Evolutionary conservation across 1,284 basidiomycete species (phyloP).

Genomic region (Apiotrichum mycotoxinovorans): DNA sequence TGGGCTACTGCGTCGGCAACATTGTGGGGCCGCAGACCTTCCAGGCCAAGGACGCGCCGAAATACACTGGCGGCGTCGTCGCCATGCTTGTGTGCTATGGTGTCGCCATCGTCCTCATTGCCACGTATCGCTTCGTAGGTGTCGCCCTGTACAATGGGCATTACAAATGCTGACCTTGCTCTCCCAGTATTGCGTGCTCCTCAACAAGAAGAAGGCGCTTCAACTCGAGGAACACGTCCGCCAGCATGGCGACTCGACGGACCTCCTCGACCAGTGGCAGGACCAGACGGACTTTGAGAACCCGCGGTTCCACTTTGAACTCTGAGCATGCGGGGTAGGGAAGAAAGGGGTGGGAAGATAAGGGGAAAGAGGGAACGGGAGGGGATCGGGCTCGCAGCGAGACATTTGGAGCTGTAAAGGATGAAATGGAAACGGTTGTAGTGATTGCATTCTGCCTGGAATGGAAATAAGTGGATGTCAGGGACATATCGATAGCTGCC

Average conservation of each 20-base stretch:
- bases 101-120: conserved; percentile 19
- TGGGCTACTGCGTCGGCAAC: conserved; percentile 29
- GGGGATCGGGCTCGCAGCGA: too few species aligned
- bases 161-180: too few species aligned
- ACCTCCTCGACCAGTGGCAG: conserved; percentile 23
- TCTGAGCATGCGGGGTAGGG: conserved; percentile 3
- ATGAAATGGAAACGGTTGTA: too few species aligned
- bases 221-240: conserved; percentile 11
- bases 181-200: conserved; percentile 20
- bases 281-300: conserved; percentile 26
- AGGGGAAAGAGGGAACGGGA: too few species aligned
- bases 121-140: conserved; percentile 18
- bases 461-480: too few species aligned
- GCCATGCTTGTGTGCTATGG: conserved; percentile 33
- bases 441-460: too few species aligned
- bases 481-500: too few species aligned
- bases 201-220: conserved; percentile 20
- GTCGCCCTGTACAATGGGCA: too few species aligned
- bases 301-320: too few species aligned
- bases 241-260: conserved; percentile 7
- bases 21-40: conserved; percentile 32
- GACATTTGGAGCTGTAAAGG: too few species aligned
- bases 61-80: conserved; percentile 23
- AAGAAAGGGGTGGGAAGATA: too few species aligned
- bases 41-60: conserved; percentile 23